Percentiles rank a stretch among this genome's conserved stretches.
Conservation (phyloP, 2,329 filamentous ascomycete species). For the Pestalotiopsis sp. region DNA sequence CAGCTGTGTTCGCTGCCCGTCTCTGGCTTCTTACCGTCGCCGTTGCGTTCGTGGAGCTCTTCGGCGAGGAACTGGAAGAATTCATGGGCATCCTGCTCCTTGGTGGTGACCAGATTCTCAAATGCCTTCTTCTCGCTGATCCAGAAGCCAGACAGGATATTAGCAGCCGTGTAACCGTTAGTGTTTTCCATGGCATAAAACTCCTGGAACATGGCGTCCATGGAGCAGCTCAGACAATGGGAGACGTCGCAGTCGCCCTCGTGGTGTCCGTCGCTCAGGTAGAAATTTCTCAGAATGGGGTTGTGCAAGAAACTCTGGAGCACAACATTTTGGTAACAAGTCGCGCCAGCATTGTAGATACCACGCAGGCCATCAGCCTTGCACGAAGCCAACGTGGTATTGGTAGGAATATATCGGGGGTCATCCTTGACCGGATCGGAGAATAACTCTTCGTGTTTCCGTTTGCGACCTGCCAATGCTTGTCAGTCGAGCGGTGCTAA, state of each 20-base stretch:
- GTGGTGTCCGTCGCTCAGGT: conserved; percentile 86
- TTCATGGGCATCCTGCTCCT: conserved; percentile 95
- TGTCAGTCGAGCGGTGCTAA: conserved; percentile 5
- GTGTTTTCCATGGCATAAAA: conserved; percentile 74
- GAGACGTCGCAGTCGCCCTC: conserved; percentile 67
- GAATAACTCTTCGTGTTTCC: conserved; percentile 73
- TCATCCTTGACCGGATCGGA: conserved; percentile 68
- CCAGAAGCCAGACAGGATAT: conserved; percentile 88
- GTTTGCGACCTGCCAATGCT: conserved; percentile 59
- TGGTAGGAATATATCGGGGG: conserved; percentile 72
- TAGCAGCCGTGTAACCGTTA: conserved; percentile 87
- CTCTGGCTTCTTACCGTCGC: conserved; percentile 64
- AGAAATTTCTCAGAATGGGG: conserved; percentile 86
- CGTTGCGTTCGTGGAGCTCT: conserved; percentile 82
- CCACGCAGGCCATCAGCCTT: conserved; percentile 85
- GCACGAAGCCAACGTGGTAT: conserved; percentile 79
- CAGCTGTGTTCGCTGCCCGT: conserved; percentile 65
- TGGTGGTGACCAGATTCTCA: conserved; percentile 80
- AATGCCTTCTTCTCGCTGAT: conserved; percentile 74
- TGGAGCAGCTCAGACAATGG: conserved; percentile 68
- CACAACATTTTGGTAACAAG: conserved; percentile 97
- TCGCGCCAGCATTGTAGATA: conserved; percentile 97
- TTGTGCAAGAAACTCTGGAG: conserved; percentile 93
- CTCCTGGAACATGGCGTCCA: conserved; percentile 74
- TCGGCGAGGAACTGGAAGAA: conserved; percentile 96